Percentiles rank a stretch among this genome's conserved stretches.
Conservation (phyloP, 495 filamentous ascomycete genomes). For the Penicillium subrubescens region DNA sequence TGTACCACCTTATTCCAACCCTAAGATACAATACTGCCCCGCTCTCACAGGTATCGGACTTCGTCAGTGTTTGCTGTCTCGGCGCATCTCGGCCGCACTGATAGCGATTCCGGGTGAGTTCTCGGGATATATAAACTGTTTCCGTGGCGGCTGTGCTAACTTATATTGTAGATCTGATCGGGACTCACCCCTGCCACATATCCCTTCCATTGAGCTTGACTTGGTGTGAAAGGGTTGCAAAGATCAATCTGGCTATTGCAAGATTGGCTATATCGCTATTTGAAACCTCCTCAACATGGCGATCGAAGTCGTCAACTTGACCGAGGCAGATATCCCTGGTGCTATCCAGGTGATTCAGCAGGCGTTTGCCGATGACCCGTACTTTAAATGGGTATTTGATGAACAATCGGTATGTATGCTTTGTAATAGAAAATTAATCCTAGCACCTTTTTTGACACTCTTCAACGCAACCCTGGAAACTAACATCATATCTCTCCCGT, state of each 20-base stretch:
- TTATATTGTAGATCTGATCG: neutral
- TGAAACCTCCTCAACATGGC: conserved; percentile 39
- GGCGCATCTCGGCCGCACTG: neutral
- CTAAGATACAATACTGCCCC: neutral
- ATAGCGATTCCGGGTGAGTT: neutral
- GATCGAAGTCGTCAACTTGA: conserved; percentile 53
- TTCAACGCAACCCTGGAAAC: no score
- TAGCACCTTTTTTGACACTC: no score
- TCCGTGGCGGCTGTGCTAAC: neutral
- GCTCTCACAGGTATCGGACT: neutral
- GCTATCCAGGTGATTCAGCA: conserved; percentile 54
- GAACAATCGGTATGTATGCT: conserved; percentile 45
- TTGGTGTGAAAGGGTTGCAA: neutral
- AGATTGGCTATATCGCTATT: neutral
- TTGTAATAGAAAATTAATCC: no score
- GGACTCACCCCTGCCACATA: neutral
- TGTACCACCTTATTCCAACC: conserved; percentile 8
- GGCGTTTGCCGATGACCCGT: conserved; percentile 65
- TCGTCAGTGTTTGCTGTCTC: neutral
- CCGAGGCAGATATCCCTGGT: conserved; percentile 62
- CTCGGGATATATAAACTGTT: neutral
- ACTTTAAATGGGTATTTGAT: conserved; percentile 65
- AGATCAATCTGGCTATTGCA: neutral
- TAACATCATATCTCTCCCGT: conserved; percentile 22
- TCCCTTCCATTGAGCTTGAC: neutral